A percentile compares a stretch with the other conserved stretches of the same genome.
Evolutionary conservation across 2,329 filamentous ascomycete genomes (phyloP).

Genomic region (Plenodomus lindquistii): DNA sequence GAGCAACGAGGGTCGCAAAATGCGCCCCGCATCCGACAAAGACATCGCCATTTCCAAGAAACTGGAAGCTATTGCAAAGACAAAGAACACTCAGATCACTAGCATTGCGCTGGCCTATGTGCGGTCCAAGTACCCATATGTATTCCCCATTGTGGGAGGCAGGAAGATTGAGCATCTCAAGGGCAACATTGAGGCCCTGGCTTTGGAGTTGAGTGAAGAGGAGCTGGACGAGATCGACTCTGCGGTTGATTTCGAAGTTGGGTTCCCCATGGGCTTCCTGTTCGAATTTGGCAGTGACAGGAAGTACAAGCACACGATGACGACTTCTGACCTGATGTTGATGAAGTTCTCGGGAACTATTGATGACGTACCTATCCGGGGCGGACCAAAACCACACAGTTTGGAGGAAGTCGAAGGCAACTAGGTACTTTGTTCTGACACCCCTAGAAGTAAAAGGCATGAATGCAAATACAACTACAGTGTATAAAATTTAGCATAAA

Average conservation of each 20-base stretch:
- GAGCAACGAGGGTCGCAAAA: constrained; percentile 40
- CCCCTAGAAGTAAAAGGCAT: neutral
- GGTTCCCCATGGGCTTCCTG: constrained; percentile 58
- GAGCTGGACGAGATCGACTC: constrained; percentile 61
- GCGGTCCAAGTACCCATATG: constrained; percentile 70
- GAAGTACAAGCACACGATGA: constrained; percentile 37
- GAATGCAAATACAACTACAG: neutral
- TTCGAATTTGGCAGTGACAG: constrained; percentile 30
- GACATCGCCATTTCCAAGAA: constrained; percentile 59
- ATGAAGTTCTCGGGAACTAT: constrained; percentile 33
- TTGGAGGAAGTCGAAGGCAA: constrained; percentile 20
- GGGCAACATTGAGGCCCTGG: constrained; percentile 63
- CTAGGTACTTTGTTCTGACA: neutral
- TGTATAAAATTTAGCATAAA: too few relatives aligned
- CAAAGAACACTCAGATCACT: constrained; percentile 62
- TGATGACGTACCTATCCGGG: constrained; percentile 27
- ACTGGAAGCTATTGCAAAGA: constrained; percentile 61
- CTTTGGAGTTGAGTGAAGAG: constrained; percentile 53
- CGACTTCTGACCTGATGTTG: constrained; percentile 31
- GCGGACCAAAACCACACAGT: constrained; percentile 32
- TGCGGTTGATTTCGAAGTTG: constrained; percentile 56
- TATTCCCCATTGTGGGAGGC: constrained; percentile 75
- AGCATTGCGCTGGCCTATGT: constrained; percentile 71
- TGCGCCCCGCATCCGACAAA: constrained; percentile 50
- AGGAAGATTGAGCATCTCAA: constrained; percentile 73